Percentiles rank a stretch among this genome's conserved stretches.
Conservation (phyloP, 2,329 filamentous ascomycete species). For the Escovopsis sp. region DNA sequence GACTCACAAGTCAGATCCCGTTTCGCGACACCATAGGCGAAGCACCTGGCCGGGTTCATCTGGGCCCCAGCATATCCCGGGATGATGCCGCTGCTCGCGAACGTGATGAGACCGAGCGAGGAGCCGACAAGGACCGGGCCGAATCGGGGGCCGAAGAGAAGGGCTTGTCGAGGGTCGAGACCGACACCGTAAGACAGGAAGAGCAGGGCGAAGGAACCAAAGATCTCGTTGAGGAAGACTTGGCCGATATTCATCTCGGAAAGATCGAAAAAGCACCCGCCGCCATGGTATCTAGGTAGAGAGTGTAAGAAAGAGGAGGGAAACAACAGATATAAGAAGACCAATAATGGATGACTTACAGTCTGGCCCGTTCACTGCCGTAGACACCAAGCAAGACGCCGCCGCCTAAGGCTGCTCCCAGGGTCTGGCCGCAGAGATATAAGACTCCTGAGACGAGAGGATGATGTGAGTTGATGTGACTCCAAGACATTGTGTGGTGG, state of each 20-base stretch:
- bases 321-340: too few species aligned
- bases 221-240: slow-evolving; percentile 33
- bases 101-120: slow-evolving; percentile 20
- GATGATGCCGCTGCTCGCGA: slow-evolving; percentile 22
- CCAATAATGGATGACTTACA: slow-evolving; percentile 8
- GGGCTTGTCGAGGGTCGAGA: slow-evolving; percentile 35
- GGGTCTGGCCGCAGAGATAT: slow-evolving; percentile 30
- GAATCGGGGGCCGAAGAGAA: slow-evolving; percentile 33
- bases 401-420: slow-evolving; percentile 30
- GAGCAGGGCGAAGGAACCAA: slow-evolving; percentile 17
- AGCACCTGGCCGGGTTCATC: slow-evolving; percentile 30
- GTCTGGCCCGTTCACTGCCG: slow-evolving; percentile 15
- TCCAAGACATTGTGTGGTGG: too few species aligned
- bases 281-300: slow-evolving; percentile 12
- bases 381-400: slow-evolving; percentile 24
- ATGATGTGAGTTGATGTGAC: neutral
- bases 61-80: slow-evolving; percentile 27
- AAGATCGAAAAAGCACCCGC: slow-evolving; percentile 24
- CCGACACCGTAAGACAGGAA: slow-evolving; percentile 37
- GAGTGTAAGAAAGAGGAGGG: neutral
- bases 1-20: slow-evolving; percentile 9
- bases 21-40: slow-evolving; percentile 27
- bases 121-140: slow-evolving; percentile 33
- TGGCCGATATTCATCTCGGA: slow-evolving; percentile 20
- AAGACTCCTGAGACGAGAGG: slow-evolving; percentile 18